These are phyloP conservation scores for Annulohypoxylon maeteangense DNA, from an alignment of 495 filamentous ascomycete genomes.

Conservation along the genomic window DNA sequence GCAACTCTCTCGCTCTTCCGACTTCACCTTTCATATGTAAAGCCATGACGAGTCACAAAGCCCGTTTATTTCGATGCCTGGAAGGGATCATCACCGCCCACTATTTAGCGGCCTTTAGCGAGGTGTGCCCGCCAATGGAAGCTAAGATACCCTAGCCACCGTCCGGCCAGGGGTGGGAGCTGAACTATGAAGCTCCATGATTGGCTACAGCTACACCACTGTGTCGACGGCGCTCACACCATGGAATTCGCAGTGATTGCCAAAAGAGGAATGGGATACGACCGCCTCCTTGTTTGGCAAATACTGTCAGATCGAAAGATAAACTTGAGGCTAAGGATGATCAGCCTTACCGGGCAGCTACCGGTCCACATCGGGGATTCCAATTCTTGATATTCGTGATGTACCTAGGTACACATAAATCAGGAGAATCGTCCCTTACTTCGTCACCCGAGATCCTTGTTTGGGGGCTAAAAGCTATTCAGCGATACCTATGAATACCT, in stretches of 20 bases:
- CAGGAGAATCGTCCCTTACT: neutral
- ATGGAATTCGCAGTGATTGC: conserved; percentile 15
- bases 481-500: neutral
- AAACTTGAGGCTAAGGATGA: conserved; percentile 24
- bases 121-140: conserved; percentile 6
- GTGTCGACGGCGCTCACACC: neutral
- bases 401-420: conserved; percentile 12
- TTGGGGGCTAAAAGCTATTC: neutral
- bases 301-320: neutral
- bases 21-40: neutral
- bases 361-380: neutral
- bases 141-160: conserved; percentile 19
- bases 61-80: conserved; percentile 36
- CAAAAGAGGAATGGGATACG: conserved; percentile 7
- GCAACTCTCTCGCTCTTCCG: neutral
- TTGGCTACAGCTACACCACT: conserved; percentile 3
- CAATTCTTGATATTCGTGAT: neutral
- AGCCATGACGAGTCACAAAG: neutral
- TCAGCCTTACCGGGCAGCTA: conserved; percentile 9
- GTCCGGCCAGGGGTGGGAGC: conserved; percentile 5
- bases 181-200: neutral
- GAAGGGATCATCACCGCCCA: conserved; percentile 32
- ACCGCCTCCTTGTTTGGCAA: neutral
- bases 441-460: neutral
- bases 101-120: neutral